These are phyloP conservation scores for Phenoliferia sp. DNA, from an alignment of 1,284 basidiomycete species.

Conservation along the genomic window DNA sequence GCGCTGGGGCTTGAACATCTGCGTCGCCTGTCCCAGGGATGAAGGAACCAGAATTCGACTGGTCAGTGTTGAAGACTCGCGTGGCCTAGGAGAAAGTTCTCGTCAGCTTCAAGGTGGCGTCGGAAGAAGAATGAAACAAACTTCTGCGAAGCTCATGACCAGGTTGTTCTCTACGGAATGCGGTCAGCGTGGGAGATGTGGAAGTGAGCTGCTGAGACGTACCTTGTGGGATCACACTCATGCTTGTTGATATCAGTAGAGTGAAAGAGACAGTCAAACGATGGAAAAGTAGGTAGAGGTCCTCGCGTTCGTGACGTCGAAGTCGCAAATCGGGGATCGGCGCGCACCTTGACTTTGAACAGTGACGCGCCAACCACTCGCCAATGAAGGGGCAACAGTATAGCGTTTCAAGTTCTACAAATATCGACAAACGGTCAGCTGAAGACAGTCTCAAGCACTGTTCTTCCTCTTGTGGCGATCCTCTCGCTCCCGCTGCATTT, in stretches of 20 bases:
- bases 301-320: too few species aligned
- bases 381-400: too few species aligned
- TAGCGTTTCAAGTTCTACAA: too few species aligned
- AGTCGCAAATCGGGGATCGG: too few species aligned
- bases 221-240: not conserved
- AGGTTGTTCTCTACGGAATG: not conserved
- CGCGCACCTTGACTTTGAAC: too few species aligned
- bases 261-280: not conserved
- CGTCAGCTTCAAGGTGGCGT: not conserved
- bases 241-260: not conserved
- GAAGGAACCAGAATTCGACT: conserved; percentile 1
- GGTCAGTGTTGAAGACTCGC: conserved; percentile 2
- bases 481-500: conserved; percentile 49
- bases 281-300: too few species aligned
- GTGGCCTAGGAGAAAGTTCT: not conserved
- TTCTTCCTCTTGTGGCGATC: conserved; percentile 21
- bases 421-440: too few species aligned
- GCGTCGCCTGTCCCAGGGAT: conserved; percentile 5
- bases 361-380: too few species aligned
- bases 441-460: not conserved
- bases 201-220: not conserved
- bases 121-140: too few species aligned
- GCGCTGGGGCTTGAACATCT: not conserved
- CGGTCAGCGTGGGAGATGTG: not conserved
- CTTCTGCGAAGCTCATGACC: conserved; percentile 7